A percentile compares a stretch with the other conserved stretches of the same genome.
phyloP scores from a whole-genome alignment of 2,329 filamentous ascomycete genomes.

The Fusarium liriodendri region DNA sequence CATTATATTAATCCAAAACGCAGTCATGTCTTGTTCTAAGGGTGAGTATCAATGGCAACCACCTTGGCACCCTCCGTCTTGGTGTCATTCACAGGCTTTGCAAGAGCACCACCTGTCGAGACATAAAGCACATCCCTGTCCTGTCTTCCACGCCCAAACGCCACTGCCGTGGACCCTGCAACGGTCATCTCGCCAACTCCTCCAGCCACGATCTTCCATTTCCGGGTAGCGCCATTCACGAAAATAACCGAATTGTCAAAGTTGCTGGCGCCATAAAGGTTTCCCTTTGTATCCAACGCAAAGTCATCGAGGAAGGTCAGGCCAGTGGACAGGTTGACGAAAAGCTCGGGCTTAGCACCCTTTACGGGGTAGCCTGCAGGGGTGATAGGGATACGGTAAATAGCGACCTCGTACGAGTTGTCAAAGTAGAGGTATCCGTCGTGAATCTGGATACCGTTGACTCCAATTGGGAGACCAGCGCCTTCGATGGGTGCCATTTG shows the following conservation, averaged over 20 bases:
- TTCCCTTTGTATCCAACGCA: conserved; percentile 22
- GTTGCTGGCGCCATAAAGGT: conserved; percentile 38
- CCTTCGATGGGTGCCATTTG: conserved; percentile 12
- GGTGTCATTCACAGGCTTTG: conserved; percentile 25
- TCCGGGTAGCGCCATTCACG: conserved; percentile 19
- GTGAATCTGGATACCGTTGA: conserved; percentile 33
- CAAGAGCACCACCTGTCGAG: conserved; percentile 22
- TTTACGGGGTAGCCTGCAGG: conserved; percentile 15
- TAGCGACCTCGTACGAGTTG: conserved; percentile 23
- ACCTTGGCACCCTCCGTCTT: conserved; percentile 36
- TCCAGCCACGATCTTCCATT: conserved; percentile 28
- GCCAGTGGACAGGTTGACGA: conserved; percentile 22
- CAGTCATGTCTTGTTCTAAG: background rate
- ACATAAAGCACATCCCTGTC: conserved; percentile 31
- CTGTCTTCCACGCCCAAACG: conserved; percentile 26
- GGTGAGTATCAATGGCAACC: conserved; percentile 21
- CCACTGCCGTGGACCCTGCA: conserved; percentile 35
- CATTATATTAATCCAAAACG: background rate
- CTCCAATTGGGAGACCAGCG: conserved; percentile 18
- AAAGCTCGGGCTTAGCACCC: conserved; percentile 31
- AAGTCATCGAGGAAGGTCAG: conserved; percentile 39
- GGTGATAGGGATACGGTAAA: conserved; percentile 32
- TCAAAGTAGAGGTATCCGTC: conserved; percentile 28
- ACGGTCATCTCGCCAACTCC: conserved; percentile 25
- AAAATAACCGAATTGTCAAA: conserved; percentile 35